These are phyloP conservation scores for Macrolepiota fuliginosa DNA, from an alignment of 768 basidiomycete genomes.

Conservation along the genomic window DNA sequence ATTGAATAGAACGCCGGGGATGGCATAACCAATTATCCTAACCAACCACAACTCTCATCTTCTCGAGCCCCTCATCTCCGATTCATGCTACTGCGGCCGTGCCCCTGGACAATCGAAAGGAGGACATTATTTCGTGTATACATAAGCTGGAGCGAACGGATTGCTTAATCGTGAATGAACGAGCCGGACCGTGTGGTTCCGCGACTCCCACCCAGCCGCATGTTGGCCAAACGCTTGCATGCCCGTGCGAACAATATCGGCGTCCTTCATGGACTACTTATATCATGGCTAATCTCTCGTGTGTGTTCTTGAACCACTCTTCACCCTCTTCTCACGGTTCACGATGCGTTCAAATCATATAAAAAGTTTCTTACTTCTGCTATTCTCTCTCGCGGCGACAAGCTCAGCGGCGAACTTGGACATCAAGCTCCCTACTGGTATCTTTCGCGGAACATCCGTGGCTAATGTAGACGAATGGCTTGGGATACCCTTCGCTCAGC, in stretches of 20 bases:
- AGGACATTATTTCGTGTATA: background rate
- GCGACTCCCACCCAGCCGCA: background rate
- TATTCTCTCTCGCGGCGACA: slow-evolving; percentile 6
- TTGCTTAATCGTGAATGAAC: background rate
- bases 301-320: background rate
- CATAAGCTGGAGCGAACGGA: background rate
- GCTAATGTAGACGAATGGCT: slow-evolving; percentile 53
- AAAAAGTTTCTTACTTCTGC: slow-evolving; percentile 15
- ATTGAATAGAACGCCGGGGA: background rate
- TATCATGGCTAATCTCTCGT: background rate
- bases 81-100: background rate
- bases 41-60: background rate
- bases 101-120: background rate
- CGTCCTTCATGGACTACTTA: background rate
- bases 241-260: no score
- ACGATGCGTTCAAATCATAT: background rate
- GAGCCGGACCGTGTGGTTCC: background rate
- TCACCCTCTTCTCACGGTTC: background rate
- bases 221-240: background rate
- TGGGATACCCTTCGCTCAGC: slow-evolving; percentile 58
- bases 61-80: background rate
- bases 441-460: slow-evolving; percentile 42
- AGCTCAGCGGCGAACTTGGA: slow-evolving; percentile 26
- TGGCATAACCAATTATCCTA: background rate
- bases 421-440: slow-evolving; percentile 39